Conservation (phyloP, 2,329 filamentous ascomycete genomes). For the Paraphoma sp. region DNA sequence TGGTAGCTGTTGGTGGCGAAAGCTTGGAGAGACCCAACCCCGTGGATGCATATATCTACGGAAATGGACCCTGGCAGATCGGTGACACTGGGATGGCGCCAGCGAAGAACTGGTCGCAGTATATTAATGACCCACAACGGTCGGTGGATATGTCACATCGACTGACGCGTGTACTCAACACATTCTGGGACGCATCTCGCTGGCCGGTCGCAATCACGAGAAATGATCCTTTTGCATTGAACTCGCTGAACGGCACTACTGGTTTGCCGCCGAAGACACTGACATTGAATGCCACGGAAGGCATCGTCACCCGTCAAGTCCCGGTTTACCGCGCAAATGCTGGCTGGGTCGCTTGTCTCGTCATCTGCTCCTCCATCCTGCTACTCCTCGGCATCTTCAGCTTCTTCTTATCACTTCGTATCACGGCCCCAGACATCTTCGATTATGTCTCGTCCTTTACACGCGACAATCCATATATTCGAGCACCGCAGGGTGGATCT, state of each 20-base stretch:
- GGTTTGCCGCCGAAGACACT: not conserved
- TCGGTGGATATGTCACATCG: constrained; percentile 4
- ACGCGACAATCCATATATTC: constrained; percentile 9
- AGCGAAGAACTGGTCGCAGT: constrained; percentile 2
- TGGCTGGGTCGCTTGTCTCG: constrained; percentile 4
- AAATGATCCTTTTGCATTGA: constrained; percentile 2
- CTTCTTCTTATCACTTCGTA: not conserved
- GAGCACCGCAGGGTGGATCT: constrained; percentile 5
- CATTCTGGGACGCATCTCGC: constrained; percentile 6
- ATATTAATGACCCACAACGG: not conserved
- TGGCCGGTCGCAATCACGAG: constrained; percentile 6
- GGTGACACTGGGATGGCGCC: not conserved
- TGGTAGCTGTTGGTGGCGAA: not conserved
- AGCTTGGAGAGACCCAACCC: not conserved
- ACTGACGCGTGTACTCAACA: constrained; percentile 6
- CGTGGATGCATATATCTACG: constrained; percentile 8
- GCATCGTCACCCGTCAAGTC: constrained; percentile 1
- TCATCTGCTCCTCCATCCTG: constrained; percentile 4
- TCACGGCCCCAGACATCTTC: constrained; percentile 8
- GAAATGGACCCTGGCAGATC: constrained; percentile 1
- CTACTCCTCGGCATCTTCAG: constrained; percentile 6
- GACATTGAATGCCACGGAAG: constrained; percentile 4
- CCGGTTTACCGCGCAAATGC: constrained; percentile 1
- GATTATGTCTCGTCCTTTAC: constrained; percentile 10
- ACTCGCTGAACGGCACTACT: not conserved